Conservation (phyloP, 2,329 filamentous ascomycete species). For the Coleophoma cylindrospora region DNA sequence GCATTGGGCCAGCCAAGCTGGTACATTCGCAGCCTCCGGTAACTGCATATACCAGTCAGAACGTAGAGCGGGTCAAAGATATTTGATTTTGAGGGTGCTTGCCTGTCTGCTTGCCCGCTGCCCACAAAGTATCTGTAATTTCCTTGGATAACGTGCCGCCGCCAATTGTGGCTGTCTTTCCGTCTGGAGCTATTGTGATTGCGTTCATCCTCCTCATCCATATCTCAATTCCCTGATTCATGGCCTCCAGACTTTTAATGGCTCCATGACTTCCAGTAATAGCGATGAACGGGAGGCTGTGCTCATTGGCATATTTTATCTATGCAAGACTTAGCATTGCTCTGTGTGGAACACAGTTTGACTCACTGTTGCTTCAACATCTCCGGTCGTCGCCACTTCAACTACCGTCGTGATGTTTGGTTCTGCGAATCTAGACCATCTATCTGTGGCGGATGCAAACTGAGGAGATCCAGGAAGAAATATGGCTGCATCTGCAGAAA, state of each 20-base stretch:
- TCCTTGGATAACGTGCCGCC: conserved; percentile 22
- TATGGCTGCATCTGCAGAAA: background rate
- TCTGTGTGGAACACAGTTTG: background rate
- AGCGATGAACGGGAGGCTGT: conserved; percentile 28
- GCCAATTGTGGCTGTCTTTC: conserved; percentile 20
- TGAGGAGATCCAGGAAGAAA: background rate
- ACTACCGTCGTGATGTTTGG: background rate
- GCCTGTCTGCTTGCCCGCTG: conserved; percentile 17
- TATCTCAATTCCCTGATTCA: conserved; percentile 6
- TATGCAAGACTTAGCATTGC: background rate
- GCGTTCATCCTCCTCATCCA: conserved; percentile 12
- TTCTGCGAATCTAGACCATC: background rate
- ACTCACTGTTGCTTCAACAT: background rate
- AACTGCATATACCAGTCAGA: background rate
- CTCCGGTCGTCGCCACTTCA: background rate
- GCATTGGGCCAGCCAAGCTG: conserved; percentile 18
- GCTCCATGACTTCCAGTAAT: conserved; percentile 48
- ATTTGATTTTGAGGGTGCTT: background rate
- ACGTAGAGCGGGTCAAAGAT: background rate
- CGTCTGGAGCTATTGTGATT: conserved; percentile 18
- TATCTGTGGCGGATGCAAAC: background rate
- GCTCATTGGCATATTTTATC: conserved; percentile 4
- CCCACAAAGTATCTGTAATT: conserved; percentile 17
- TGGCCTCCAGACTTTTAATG: background rate
- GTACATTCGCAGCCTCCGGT: conserved; percentile 28